Conservation (phyloP, 352 stramenopile genomes). For the Elongisporangium senticosum region DNA sequence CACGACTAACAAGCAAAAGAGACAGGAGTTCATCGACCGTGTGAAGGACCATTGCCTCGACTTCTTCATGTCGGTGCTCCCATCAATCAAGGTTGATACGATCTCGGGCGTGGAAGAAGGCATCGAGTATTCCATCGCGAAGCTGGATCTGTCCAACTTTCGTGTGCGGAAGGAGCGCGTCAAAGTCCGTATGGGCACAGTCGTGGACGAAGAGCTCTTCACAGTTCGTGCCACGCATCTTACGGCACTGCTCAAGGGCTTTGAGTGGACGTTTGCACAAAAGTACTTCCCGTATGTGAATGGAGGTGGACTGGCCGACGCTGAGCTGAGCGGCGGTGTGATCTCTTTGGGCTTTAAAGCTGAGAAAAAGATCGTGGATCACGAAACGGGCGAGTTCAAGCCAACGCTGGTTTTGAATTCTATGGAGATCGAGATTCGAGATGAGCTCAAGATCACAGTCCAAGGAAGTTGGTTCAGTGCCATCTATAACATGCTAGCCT, state of each 20-base stretch:
- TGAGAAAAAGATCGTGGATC: constrained; percentile 56
- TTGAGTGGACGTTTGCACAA: constrained; percentile 84
- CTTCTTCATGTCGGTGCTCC: constrained; percentile 83
- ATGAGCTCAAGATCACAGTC: constrained; percentile 77
- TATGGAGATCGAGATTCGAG: constrained; percentile 78
- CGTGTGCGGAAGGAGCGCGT: constrained; percentile 82
- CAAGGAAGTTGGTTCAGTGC: constrained; percentile 85
- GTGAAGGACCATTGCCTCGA: constrained; percentile 83
- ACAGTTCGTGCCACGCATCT: constrained; percentile 72
- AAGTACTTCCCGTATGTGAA: constrained; percentile 87
- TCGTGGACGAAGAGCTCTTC: constrained; percentile 75
- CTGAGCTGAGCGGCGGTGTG: constrained; percentile 56
- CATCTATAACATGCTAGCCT: constrained; percentile 78
- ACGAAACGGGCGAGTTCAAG: constrained; percentile 55
- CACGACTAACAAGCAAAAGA: constrained; percentile 53
- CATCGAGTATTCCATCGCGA: constrained; percentile 72
- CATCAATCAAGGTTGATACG: constrained; percentile 78
- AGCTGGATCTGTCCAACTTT: constrained; percentile 79
- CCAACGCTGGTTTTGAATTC: constrained; percentile 75
- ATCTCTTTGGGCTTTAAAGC: constrained; percentile 83
- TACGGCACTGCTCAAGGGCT: constrained; percentile 71
- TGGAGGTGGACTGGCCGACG: constrained; percentile 65
- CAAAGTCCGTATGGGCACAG: constrained; percentile 76
- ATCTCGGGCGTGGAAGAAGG: constrained; percentile 75
- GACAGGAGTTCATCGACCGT: constrained; percentile 71